Base-by-base conservation (phyloP, 441 rosid genomes). In the Isatis lusitanica region DNA sequence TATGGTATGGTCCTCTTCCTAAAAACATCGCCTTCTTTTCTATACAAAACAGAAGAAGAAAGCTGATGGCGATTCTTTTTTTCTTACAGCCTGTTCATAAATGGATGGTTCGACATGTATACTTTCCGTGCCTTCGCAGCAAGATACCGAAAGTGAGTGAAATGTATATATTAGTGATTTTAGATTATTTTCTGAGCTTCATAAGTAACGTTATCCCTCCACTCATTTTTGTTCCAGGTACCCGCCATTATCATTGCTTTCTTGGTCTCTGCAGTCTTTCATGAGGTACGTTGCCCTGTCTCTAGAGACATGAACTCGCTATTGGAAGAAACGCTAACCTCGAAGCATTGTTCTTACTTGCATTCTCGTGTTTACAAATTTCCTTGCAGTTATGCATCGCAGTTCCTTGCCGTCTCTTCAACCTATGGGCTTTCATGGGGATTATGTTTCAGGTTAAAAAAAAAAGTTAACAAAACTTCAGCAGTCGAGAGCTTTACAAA, bases 101-200 rank as follows among this genome's bases (percentile, higher is more conserved):
- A 84, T 96, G 99, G 98, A 90, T 93, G 97, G 92, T 91, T 81
- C 96, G 97, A 50, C 99, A 96, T 84, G 71, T 96, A 74, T 96
- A 96, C 85, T 88, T 91, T 46, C 98, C 98, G 1, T 96, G 93
- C 81, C 75, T 96, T 76, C 87, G 97, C 65, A 80, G 74, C 12
- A 92, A 83, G 38, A 81, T 96, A 64, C 93, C 97, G 0, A 93
- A 86, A 93, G 99, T 93, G 84, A 75, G 42, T 76, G 47, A 47
- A 28, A 53, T 65, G 66, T 78, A 52, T 66, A 28, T 26, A 16
- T 68, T 44, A 65, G 31, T 18, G 47, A 16, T 62, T 10, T 57
- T 16, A 58, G 13, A 16, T 59, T 51, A 10, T 17, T 66, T 50
- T 15, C 6, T 30, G 24, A 39, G 18, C 28, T 52, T 26, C 64